Base-by-base conservation (phyloP, 2,329 filamentous ascomycete species). In the Grosmannia huntii region DNA sequence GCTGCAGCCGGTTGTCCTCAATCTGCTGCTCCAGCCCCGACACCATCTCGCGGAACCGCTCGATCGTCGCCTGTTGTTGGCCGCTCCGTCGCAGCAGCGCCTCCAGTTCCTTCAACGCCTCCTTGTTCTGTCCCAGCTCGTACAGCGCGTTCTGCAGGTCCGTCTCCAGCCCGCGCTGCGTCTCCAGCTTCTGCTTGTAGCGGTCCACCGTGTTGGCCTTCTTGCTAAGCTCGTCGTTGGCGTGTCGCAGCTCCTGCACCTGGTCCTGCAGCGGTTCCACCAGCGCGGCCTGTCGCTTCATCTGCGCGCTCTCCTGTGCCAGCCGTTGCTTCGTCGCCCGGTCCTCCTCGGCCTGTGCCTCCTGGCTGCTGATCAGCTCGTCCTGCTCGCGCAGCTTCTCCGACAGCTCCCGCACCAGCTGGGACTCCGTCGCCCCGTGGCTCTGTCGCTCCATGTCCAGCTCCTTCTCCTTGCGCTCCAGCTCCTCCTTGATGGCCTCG, bases 341-440 rank as follows among this genome's bases (percentile, higher is more conserved):
- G 61, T 77, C 70, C 36, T 78, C 74, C 59, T 86, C 80, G 12
- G 85, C 71, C 64, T 87, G 80, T 23, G 79, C 77, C 68, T 91
- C 87, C 64, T 89, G 81, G 27, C 76, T 79, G 46, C 83, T 82
- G 66, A 91, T 90, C 55, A 89, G 75, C 59, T 85, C 78, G 68
- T 89, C 84, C 65, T 87, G 83, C 64, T 89, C 82, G 48, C 80
- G 79, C 27, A 85, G 73, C 63, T 79, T 78, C 50, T 73, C 71
- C 63, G 84, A 75, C 64, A 86, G 72, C 60, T 76, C 70, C 70
- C 74, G 73, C 62, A 82, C 76, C 55, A 77, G 72, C 57, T 77
- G 74, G 25, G 72, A 77, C 67, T 72, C 80, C 68, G 73, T 74
- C 69, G 74, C 71, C 67, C 81, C 72, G 72, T 81, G 71, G 57